Conservation (phyloP, 2,329 filamentous ascomycete genomes). For the Canariomyces notabilis region DNA sequence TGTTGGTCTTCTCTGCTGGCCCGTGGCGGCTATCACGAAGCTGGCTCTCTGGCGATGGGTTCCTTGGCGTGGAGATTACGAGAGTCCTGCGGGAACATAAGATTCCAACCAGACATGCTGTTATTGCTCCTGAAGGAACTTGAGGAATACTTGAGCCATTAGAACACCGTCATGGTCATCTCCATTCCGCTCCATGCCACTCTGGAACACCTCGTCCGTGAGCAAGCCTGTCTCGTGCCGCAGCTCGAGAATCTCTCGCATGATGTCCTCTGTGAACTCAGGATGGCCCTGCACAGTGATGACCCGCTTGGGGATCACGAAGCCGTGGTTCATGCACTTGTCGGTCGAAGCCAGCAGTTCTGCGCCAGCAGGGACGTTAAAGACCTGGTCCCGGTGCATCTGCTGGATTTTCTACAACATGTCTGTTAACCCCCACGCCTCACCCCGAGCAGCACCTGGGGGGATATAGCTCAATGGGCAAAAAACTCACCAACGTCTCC, state of each 20-base stretch:
- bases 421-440: too few relatives aligned
- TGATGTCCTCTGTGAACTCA: constrained; percentile 70
- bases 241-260: constrained; percentile 60
- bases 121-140: constrained; percentile 59
- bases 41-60: not conserved
- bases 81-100: not conserved
- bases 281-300: constrained; percentile 84
- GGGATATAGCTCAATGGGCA: not conserved
- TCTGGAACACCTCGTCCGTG: constrained; percentile 60
- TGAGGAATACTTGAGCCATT: constrained; percentile 69
- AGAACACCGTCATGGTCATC: constrained; percentile 73
- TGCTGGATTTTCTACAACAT: constrained; percentile 74
- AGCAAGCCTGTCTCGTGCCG: constrained; percentile 66
- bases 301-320: constrained; percentile 62
- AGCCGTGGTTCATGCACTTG: constrained; percentile 70
- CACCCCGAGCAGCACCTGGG: too few relatives aligned
- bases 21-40: not conserved
- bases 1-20: not conserved
- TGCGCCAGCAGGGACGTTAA: constrained; percentile 55
- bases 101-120: not conserved
- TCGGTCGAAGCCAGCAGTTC: constrained; percentile 60
- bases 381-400: constrained; percentile 79
- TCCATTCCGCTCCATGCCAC: constrained; percentile 61
- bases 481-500: constrained; percentile 48
- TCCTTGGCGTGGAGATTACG: not conserved